These are phyloP conservation scores for Ophioceras dolichostomum DNA, from an alignment of 2,329 filamentous ascomycete species.

Conservation along the genomic window DNA sequence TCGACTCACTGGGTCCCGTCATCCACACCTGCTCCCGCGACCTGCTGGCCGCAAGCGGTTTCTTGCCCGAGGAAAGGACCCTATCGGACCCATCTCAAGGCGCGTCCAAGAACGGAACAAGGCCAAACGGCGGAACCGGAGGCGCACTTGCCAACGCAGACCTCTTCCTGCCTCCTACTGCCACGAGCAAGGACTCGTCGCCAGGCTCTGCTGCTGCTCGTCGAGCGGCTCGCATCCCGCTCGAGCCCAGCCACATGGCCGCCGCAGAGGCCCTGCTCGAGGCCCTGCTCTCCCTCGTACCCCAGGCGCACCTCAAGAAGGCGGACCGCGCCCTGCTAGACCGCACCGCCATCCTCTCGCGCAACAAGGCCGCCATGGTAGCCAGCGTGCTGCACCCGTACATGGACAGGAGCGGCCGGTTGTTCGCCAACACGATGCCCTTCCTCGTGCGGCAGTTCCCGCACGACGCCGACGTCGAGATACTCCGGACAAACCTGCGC, in stretches of 20 bases:
- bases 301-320: slow-evolving; percentile 55
- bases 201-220: slow-evolving; percentile 7
- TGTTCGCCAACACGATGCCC: slow-evolving; percentile 65
- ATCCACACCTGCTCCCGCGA: slow-evolving; percentile 64
- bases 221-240: slow-evolving; percentile 12
- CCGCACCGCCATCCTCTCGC: slow-evolving; percentile 63
- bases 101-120: neutral
- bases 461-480: slow-evolving; percentile 54
- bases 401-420: slow-evolving; percentile 47
- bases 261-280: slow-evolving; percentile 53
- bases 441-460: slow-evolving; percentile 59
- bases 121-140: slow-evolving; percentile 8
- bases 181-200: slow-evolving; percentile 3
- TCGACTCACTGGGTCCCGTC: slow-evolving; percentile 49
- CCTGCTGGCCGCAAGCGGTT: slow-evolving; percentile 43
- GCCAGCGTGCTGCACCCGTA: slow-evolving; percentile 74
- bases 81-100: slow-evolving; percentile 14
- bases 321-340: slow-evolving; percentile 66
- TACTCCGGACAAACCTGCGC: slow-evolving; percentile 50
- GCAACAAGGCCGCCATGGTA: slow-evolving; percentile 60
- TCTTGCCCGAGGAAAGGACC: slow-evolving; percentile 18
- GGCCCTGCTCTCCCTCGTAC: slow-evolving; percentile 47
- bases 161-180: slow-evolving; percentile 45
- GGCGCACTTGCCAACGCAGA: slow-evolving; percentile 49
- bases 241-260: slow-evolving; percentile 32